Percentiles rank a stretch among this genome's conserved stretches.
These are phyloP conservation scores for Russula griseocarnosa DNA, from an alignment of 768 basidiomycete genomes.

Conservation along the genomic window DNA sequence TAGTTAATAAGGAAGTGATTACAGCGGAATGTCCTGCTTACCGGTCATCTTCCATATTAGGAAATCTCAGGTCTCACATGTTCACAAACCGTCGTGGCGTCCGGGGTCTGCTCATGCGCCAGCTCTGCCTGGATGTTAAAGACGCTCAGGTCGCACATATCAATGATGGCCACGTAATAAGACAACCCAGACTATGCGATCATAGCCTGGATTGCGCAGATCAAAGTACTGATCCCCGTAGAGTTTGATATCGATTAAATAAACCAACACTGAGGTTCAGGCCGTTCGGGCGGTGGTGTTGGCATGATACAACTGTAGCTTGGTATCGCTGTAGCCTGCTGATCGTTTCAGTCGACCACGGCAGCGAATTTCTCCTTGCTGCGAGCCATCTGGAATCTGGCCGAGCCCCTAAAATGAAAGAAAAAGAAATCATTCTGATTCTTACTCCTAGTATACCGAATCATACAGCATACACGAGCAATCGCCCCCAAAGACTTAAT, in stretches of 20 bases:
- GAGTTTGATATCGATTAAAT: no score
- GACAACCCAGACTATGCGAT: not conserved
- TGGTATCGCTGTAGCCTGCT: no score
- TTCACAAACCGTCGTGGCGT: no score
- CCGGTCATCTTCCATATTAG: conserved; percentile 9
- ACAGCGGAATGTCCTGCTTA: no score
- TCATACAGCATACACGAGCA: conserved; percentile 11
- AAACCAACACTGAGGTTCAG: not conserved
- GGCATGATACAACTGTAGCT: conserved; percentile 10
- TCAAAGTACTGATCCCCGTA: not conserved
- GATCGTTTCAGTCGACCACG: no score
- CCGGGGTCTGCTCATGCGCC: no score
- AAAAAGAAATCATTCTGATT: not conserved
- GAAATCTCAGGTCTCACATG: not conserved
- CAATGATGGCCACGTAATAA: conserved; percentile 16
- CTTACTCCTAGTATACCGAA: conserved; percentile 19
- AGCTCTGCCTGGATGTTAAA: not conserved
- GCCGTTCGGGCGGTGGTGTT: not conserved
- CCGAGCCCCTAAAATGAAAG: not conserved
- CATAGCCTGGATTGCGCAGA: not conserved
- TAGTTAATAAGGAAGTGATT: no score
- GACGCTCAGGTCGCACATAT: no score
- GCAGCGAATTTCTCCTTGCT: no score
- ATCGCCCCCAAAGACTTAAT: not conserved
- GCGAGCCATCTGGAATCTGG: no score